Evolutionary conservation across 306 rosid genomes (phyloP), one percentile per base, ranked within the genome.

Genomic region (Quercus berberidifolia): DNA sequence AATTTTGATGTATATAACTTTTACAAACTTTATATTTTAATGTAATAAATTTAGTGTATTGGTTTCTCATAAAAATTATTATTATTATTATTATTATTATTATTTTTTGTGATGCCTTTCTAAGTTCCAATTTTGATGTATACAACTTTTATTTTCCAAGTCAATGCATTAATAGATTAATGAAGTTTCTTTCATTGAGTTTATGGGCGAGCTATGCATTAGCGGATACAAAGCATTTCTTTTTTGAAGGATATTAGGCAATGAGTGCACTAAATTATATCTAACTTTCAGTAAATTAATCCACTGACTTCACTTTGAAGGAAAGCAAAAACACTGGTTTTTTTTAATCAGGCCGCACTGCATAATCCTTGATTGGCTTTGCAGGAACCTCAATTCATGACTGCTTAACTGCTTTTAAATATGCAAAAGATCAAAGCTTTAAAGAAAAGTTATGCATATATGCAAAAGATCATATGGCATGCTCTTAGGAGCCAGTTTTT

Each of bases 401-500:
- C 52, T 67, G 15, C 25, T 33, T 67, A 33, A 67, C 72, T 33
- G 52, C 52, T 67, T 35, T 23, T 12, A 21, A 11, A 19, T 10
- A 67, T 19, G 72, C 52, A 35, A 9, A 67, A 67, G 26, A 18
- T 35, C 23, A 67, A 35, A 67, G 52, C 51, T 35, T 35, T n/a
- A 14, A 18, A 35, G 54, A 5, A 63, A 63, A 28, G 17, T 30
- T 5, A 30, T 6, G 46, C 7, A 19, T 65, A 65, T 65, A 65
- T 17, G 25, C 15, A 65, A 65, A 65, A 65, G 51, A 31, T 65
- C 71, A 65, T 8, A 18, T 65, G 71, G 21, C 46, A 21, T 64
- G 64, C 71, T 28, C 19, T 81, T 63, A n/a, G 69, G 4, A 51
- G 38, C 89, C 85, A 85, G 78, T 84, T 85, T 80, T 80, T 82